phyloP scores from a whole-genome alignment of 768 basidiomycete genomes.

The Suillus ampliporus region DNA sequence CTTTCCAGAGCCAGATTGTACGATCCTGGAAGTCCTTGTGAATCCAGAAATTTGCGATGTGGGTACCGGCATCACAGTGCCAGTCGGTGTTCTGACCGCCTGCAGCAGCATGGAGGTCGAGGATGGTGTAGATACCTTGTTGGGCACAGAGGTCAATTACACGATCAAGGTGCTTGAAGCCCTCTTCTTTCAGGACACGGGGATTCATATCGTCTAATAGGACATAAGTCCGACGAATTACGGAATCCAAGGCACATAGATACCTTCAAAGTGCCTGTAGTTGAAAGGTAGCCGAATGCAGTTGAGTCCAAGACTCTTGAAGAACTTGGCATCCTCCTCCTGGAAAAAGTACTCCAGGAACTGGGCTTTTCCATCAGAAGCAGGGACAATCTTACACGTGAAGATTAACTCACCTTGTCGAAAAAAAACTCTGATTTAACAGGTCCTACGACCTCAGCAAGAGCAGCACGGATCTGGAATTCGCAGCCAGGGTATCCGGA shows the following conservation, averaged over 20 bases:
- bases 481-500: constrained; percentile 84
- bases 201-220: constrained; percentile 74
- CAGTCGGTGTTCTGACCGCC: constrained; percentile 81
- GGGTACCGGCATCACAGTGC: constrained; percentile 77
- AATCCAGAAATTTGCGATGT: constrained; percentile 78
- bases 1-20: constrained; percentile 74
- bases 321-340: constrained; percentile 76
- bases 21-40: constrained; percentile 89
- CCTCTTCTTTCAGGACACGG: constrained; percentile 70
- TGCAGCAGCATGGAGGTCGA: constrained; percentile 81
- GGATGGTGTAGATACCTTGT: constrained; percentile 77
- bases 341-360: constrained; percentile 87
- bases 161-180: constrained; percentile 86
- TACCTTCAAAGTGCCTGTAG: constrained; percentile 71
- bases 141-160: constrained; percentile 76
- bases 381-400: neutral
- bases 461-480: constrained; percentile 72
- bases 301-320: constrained; percentile 79
- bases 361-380: constrained; percentile 38
- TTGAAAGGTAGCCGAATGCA: constrained; percentile 80
- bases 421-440: constrained; percentile 81
- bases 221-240: neutral
- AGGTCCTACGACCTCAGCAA: constrained; percentile 67
- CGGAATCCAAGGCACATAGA: neutral
- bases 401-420: constrained; percentile 63